These are phyloP conservation scores for Beverwykella pulmonaria DNA, from an alignment of 495 filamentous ascomycete species.

Conservation along the genomic window DNA sequence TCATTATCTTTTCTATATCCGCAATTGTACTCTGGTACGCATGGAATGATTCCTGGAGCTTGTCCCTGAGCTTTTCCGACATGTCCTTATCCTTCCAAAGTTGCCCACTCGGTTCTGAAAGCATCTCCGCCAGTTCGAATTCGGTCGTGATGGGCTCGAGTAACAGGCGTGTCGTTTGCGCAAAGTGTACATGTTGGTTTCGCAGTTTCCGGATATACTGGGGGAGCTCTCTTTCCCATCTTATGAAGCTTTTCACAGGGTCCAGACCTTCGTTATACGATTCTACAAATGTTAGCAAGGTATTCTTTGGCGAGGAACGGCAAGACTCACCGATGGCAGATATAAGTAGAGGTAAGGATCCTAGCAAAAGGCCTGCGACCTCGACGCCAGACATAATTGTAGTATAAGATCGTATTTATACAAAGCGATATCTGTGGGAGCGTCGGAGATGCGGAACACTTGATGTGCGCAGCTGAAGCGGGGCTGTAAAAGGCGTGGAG, in stretches of 20 bases:
- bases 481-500: not conserved
- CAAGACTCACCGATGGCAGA: constrained; percentile 8
- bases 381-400: constrained; percentile 33
- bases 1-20: constrained; percentile 37
- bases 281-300: not conserved
- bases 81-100: constrained; percentile 34
- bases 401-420: not conserved
- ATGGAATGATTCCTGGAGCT: constrained; percentile 35
- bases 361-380: constrained; percentile 29
- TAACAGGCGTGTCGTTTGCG: constrained; percentile 33
- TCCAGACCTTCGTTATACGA: constrained; percentile 36
- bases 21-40: constrained; percentile 35
- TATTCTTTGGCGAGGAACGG: not conserved
- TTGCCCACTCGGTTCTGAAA: constrained; percentile 27
- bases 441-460: not conserved
- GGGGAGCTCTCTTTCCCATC: constrained; percentile 36
- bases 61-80: constrained; percentile 26
- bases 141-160: constrained; percentile 39
- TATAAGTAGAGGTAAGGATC: constrained; percentile 29
- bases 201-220: constrained; percentile 36
- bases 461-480: not conserved
- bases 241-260: constrained; percentile 32
- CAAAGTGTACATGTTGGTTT: constrained; percentile 39
- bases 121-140: constrained; percentile 38
- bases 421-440: not conserved